A percentile compares a stretch with the other conserved stretches of the same genome.
These are phyloP conservation scores for Lanmaoa rubissima DNA, from an alignment of 768 basidiomycete genomes.

Conservation along the genomic window DNA sequence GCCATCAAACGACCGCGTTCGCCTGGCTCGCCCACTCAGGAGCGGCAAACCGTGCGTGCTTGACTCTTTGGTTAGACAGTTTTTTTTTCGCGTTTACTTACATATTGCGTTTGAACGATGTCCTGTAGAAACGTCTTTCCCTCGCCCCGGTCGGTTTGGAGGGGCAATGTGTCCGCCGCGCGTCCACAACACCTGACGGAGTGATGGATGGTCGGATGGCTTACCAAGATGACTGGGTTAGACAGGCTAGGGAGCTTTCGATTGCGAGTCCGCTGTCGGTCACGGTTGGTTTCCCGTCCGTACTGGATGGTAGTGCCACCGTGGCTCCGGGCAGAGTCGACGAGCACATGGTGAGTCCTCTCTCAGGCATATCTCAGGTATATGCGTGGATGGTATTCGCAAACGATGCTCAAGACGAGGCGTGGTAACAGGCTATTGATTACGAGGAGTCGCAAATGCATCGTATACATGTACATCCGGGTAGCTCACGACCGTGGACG, in stretches of 20 bases:
- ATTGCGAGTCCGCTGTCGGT: conserved; percentile 37
- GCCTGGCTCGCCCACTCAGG: conserved; percentile 46
- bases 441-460: conserved; percentile 18
- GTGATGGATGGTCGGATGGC: conserved; percentile 32
- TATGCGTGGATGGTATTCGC: not conserved
- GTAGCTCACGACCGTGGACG: conserved; percentile 13
- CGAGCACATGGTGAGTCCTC: conserved; percentile 44
- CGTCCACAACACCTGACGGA: conserved; percentile 25
- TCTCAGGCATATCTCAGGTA: not conserved
- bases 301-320: not conserved
- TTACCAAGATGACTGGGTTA: conserved; percentile 72
- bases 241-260: conserved; percentile 63
- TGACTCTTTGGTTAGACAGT: not conserved
- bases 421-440: conserved; percentile 22
- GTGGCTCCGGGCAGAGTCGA: conserved; percentile 31
- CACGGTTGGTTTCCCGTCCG: conserved; percentile 12
- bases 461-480: conserved; percentile 10
- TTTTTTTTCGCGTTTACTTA: not conserved
- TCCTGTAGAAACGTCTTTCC: conserved; percentile 57
- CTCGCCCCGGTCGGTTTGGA: conserved; percentile 35
- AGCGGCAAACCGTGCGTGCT: conserved; percentile 52
- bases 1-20: conserved; percentile 59
- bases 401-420: conserved; percentile 9
- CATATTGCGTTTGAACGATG: not conserved
- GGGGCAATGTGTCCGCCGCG: conserved; percentile 28